Conservation (phyloP, 2,329 filamentous ascomycete species). For the Penicillium concentricum region DNA sequence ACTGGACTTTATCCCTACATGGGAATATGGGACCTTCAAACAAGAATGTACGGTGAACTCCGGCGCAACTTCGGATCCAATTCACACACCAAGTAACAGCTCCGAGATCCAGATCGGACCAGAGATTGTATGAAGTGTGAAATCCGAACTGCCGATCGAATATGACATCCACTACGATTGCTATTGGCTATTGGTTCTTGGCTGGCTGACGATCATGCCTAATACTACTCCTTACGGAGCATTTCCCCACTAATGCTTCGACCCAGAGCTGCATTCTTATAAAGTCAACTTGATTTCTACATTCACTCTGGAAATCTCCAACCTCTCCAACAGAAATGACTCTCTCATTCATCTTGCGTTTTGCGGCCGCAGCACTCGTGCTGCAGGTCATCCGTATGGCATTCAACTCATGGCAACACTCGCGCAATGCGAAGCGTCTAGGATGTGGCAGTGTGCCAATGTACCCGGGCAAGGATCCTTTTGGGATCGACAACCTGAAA, state of each 20-base stretch:
- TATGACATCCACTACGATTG: not conserved
- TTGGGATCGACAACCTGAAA: conserved; percentile 27
- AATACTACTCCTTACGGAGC: not conserved
- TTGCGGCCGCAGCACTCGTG: conserved; percentile 24
- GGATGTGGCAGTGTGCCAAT: conserved; percentile 25
- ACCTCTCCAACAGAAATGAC: conserved; percentile 9
- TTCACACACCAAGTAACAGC: not conserved
- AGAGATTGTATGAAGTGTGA: not conserved
- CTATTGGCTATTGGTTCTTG: not conserved
- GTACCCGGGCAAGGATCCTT: conserved; percentile 27
- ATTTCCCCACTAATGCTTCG: not conserved
- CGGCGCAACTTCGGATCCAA: not conserved
- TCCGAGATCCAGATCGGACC: conserved; percentile 2
- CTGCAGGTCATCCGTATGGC: conserved; percentile 25
- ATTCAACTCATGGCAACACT: conserved; percentile 26
- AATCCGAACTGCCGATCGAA: not conserved
- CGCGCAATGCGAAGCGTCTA: conserved; percentile 26
- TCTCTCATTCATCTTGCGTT: conserved; percentile 20
- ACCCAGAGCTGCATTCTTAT: not conserved
- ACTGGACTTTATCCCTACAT: not conserved
- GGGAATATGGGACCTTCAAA: not conserved
- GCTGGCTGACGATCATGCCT: not conserved
- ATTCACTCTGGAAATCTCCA: not conserved
- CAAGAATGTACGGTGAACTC: too few species aligned
- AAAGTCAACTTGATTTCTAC: not conserved